Evolutionary conservation across 2,329 filamentous ascomycete genomes (phyloP).

Genomic region (Pseudogymnoascus verrucosus): DNA sequence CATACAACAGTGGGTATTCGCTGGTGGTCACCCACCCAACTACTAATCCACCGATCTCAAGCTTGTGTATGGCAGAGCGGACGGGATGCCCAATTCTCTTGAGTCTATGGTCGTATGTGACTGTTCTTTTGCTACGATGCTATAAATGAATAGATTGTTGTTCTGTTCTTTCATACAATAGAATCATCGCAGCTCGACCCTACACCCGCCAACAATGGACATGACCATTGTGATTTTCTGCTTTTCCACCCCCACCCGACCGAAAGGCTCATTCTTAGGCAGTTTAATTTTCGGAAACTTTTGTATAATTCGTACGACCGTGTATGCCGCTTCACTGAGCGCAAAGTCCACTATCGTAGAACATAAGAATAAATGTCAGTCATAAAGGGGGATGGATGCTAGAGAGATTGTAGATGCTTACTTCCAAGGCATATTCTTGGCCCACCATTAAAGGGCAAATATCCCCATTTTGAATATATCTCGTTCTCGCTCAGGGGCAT

Average conservation of each 20-base stretch:
- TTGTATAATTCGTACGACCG: conserved; percentile 19
- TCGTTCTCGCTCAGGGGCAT: conserved; percentile 32
- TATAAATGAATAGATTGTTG: no score
- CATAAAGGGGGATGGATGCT: neutral
- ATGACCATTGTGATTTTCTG: conserved; percentile 19
- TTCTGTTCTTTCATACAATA: no score
- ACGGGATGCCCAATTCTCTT: no score
- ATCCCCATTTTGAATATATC: conserved; percentile 15
- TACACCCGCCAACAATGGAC: conserved; percentile 16
- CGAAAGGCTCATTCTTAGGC: conserved; percentile 9
- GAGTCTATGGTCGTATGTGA: no score
- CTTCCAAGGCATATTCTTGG: conserved; percentile 23
- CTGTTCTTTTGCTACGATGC: no score
- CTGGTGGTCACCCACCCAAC: neutral
- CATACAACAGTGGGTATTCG: neutral
- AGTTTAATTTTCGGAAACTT: neutral
- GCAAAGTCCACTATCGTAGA: conserved; percentile 19
- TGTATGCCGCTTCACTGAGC: conserved; percentile 21
- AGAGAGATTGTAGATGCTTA: conserved; percentile 13
- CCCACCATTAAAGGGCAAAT: conserved; percentile 24
- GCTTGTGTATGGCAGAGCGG: no score
- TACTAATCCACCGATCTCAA: neutral
- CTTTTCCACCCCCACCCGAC: conserved; percentile 16
- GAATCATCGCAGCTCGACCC: neutral
- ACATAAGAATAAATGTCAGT: neutral